phyloP scores from a whole-genome alignment of 164 flowering plant species.

The Macadamia tetraphylla region DNA sequence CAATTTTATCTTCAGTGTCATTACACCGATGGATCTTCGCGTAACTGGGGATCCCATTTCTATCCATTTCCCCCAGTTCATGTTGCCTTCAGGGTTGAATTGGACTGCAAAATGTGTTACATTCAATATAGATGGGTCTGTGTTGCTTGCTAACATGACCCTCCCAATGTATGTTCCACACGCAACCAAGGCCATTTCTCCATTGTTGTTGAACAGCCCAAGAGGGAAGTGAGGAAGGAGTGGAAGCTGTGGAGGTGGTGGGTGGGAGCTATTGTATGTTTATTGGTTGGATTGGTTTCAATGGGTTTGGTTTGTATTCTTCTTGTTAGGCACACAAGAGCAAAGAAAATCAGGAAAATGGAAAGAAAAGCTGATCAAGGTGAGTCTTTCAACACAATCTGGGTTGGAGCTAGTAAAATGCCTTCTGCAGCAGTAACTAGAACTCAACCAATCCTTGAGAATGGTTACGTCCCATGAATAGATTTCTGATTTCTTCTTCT shows the following conservation, averaged over 20 bases:
- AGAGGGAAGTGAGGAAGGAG: conserved; percentile 10
- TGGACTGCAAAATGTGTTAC: conserved; percentile 33
- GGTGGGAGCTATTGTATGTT: conserved; percentile 34
- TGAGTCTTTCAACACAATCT: conserved; percentile 44
- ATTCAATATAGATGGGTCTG: conserved; percentile 41
- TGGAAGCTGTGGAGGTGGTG: conserved; percentile 31
- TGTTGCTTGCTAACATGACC: conserved; percentile 23
- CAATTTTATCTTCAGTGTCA: conserved; percentile 10
- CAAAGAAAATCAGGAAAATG: conserved; percentile 38
- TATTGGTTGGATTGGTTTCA: conserved; percentile 32
- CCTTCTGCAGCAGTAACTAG: conserved; percentile 55
- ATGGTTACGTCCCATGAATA: conserved; percentile 32
- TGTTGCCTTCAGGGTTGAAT: conserved; percentile 5
- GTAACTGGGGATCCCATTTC: conserved; percentile 27
- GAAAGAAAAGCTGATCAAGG: conserved; percentile 49
- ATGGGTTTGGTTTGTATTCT: conserved; percentile 24
- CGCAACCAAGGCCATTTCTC: conserved; percentile 39
- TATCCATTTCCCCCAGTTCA: conserved; percentile 20
- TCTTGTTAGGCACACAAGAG: conserved; percentile 19
- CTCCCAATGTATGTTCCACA: conserved; percentile 25
- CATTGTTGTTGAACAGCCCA: conserved; percentile 10
- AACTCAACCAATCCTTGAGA: conserved; percentile 59
- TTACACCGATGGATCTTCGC: conserved; percentile 20
- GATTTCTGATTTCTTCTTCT: background rate
- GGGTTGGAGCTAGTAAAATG: conserved; percentile 53